A percentile compares a stretch with the other conserved stretches of the same genome.
Conservation (phyloP, 2,329 filamentous ascomycete genomes). For the Hirsutella minnesotensis region DNA sequence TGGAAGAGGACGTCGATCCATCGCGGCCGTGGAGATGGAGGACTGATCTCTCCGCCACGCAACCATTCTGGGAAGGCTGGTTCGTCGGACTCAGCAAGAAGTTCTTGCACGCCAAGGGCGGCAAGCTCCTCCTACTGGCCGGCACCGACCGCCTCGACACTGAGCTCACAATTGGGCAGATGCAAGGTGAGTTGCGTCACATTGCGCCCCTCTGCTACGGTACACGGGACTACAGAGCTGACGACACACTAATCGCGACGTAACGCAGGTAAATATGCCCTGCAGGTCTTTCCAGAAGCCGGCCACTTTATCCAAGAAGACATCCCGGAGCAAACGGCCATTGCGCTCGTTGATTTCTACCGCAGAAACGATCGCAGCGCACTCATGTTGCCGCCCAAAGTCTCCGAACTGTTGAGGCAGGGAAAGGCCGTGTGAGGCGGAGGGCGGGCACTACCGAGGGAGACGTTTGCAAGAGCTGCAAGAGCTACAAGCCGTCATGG, state of each 20-base stretch:
- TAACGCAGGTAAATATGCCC: conserved; percentile 69
- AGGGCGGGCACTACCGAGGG: neutral
- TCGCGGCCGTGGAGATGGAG: conserved; percentile 64
- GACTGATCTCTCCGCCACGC: conserved; percentile 72
- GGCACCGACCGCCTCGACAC: conserved; percentile 86
- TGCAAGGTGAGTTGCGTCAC: conserved; percentile 58
- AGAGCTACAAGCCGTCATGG: too few relatives aligned
- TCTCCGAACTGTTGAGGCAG: conserved; percentile 58
- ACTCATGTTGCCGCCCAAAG: conserved; percentile 83
- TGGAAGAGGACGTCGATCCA: conserved; percentile 25
- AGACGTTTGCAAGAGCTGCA: too few relatives aligned
- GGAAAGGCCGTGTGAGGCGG: conserved; percentile 43
- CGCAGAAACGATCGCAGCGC: conserved; percentile 78
- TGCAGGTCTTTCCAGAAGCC: conserved; percentile 88
- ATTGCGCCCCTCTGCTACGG: neutral
- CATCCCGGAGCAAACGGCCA: conserved; percentile 77
- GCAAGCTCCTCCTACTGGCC: conserved; percentile 74
- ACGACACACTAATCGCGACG: neutral
- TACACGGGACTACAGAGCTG: neutral
- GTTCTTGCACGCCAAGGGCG: conserved; percentile 70
- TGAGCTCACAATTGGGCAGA: conserved; percentile 88
- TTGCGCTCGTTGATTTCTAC: conserved; percentile 81
- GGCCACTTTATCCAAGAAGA: conserved; percentile 98
- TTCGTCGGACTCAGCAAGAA: conserved; percentile 80
- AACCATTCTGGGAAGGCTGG: conserved; percentile 91